These are phyloP conservation scores for Mortierella sp. DNA, from an alignment of 371 early-diverging fungal species.

Conservation along the genomic window DNA sequence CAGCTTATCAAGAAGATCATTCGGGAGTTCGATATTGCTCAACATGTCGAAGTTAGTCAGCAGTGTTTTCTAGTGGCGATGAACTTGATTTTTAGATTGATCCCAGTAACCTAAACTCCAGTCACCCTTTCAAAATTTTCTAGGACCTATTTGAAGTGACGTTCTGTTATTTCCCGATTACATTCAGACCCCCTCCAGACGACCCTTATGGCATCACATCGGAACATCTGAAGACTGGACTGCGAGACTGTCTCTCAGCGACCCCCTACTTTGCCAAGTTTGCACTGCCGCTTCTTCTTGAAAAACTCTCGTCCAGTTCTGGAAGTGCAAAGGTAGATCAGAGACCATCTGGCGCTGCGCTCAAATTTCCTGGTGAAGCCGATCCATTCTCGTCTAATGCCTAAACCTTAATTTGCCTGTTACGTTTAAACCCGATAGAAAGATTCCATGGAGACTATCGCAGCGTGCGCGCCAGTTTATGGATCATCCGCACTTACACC, in stretches of 20 bases:
- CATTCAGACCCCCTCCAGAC: conserved; percentile 94
- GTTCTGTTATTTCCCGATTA: conserved; percentile 99
- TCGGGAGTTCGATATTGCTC: conserved; percentile 78
- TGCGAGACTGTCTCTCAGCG: conserved; percentile 75
- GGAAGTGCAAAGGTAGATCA: conserved; percentile 84
- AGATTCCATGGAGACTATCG: conserved; percentile 88
- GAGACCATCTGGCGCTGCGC: not conserved
- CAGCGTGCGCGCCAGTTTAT: conserved; percentile 84
- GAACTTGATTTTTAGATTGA: not conserved
- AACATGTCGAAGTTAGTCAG: conserved; percentile 77
- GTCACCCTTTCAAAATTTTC: not conserved
- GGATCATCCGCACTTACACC: conserved; percentile 72
- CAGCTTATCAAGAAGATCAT: conserved; percentile 75
- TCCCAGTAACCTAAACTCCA: not conserved
- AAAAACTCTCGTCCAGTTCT: conserved; percentile 90
- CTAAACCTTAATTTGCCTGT: conserved; percentile 25
- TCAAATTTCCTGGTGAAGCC: conserved; percentile 7
- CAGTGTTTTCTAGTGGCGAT: not conserved
- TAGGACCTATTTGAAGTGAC: conserved; percentile 93
- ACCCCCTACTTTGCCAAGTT: conserved; percentile 82
- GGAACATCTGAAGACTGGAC: conserved; percentile 85
- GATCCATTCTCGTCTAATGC: conserved; percentile 11
- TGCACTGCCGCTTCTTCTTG: conserved; percentile 89
- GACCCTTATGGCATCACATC: conserved; percentile 95
- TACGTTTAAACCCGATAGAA: conserved; percentile 61